Conservation (phyloP, 768 basidiomycete genomes). For the Leccinum fibrillosum region DNA sequence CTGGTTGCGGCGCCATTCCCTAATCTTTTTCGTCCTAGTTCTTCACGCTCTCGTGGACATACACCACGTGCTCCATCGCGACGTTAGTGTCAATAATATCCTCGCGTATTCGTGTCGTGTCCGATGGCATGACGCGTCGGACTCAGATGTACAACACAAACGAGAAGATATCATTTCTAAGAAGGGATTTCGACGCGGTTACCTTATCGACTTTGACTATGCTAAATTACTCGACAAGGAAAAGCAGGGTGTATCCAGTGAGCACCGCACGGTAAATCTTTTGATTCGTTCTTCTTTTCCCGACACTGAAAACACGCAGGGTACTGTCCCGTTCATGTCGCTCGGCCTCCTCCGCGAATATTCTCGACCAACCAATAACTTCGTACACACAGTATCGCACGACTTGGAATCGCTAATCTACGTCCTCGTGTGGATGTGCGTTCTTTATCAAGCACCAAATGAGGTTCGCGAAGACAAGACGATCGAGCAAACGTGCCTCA, state of each 20-base stretch:
- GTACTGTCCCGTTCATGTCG: not conserved
- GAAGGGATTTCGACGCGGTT: not conserved
- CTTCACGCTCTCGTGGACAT: not conserved
- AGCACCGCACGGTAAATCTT: not conserved
- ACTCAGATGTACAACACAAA: not conserved
- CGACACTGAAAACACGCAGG: not conserved
- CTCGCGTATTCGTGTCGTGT: not conserved
- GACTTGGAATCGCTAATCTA: not conserved
- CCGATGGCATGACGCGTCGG: not conserved
- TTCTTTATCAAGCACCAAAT: not conserved
- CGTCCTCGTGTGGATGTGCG: not conserved
- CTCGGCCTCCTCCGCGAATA: not conserved
- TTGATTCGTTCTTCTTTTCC: not conserved
- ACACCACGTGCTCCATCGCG: not conserved
- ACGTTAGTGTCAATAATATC: not conserved
- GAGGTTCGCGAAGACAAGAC: not conserved
- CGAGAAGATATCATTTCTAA: not conserved
- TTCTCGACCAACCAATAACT: not conserved
- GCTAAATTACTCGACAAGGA: not conserved
- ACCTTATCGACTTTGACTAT: not conserved
- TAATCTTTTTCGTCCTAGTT: not conserved
- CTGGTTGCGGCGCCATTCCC: not conserved
- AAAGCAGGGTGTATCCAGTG: not conserved
- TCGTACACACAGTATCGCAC: not conserved
- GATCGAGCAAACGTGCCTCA: not conserved